Evolutionary conservation across 768 basidiomycete species (phyloP), one percentile per base, ranked within the genome.

Genomic region (Ramaria sp.): DNA sequence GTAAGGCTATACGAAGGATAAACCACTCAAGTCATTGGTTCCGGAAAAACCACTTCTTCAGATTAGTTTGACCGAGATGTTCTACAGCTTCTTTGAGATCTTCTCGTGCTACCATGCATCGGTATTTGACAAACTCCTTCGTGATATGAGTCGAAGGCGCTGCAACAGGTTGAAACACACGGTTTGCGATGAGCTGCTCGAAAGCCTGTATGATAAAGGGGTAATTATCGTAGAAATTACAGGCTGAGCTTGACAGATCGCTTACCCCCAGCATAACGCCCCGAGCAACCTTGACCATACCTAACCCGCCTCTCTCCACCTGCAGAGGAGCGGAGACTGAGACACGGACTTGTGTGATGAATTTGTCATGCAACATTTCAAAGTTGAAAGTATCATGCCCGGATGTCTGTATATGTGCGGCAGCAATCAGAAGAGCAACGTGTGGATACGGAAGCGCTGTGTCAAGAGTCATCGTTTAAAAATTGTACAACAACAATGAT

Each of bases 371-470:
- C 7, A 95, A 76, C 83, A 94, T 91, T 61, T 94, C 90, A 63
- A 98, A 95, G 28, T 88, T 97, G 67, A 96, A 82, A 13, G 70
- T 70, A 18, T 85, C 74, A 56, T 92, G 84, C 0, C 93, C 93
- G 5, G 81, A 79, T 9, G 82, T 83, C 24, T 81, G 70, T 3
- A 81, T 74, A 63, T 96, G 94, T 62, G 82, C 76, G 13, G 82
- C 76, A n/a, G 93, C 86, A 56, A 98, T 84, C 41, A 96, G 76
- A 28, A 95, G 74, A 62, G 89, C 92, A 18, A 91, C 67, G 2
- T 78, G 71, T 7, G 93, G 87, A 63, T 94, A 90, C 18, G 89
- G 70, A 20, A 93, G 65, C 53, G 74, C 88, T 92, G 60, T 37
- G 51, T 55, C 50, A 5, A 39, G 50, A 39, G 45, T 52, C 27